Evolutionary conservation across 2,329 filamentous ascomycete species (phyloP).

Genomic region (Aphanoascus verrucosus): DNA sequence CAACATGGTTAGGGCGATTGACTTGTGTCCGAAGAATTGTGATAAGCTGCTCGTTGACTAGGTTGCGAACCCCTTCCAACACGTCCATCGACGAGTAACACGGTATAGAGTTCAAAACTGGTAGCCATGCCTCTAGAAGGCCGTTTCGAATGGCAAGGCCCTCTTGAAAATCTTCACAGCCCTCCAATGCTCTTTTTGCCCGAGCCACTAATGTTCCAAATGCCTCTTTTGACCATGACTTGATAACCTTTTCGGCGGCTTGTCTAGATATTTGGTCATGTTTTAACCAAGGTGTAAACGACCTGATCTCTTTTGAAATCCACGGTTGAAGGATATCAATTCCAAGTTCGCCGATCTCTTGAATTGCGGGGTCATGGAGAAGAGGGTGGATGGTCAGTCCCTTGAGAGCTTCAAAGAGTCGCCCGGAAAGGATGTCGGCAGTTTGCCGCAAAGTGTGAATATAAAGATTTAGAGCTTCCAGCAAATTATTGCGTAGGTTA

Average conservation of each 20-base stretch:
- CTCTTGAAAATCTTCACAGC: conserved; percentile 54
- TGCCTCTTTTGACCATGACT: conserved; percentile 53
- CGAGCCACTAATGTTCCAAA: conserved; percentile 52
- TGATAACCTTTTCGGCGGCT: conserved; percentile 51
- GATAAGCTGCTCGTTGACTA: conserved; percentile 58
- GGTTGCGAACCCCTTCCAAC: conserved; percentile 55
- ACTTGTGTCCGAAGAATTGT: conserved; percentile 54
- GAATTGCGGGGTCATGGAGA: conserved; percentile 59
- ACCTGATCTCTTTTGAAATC: conserved; percentile 71
- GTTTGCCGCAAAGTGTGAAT: conserved; percentile 67
- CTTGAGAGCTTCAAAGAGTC: conserved; percentile 57
- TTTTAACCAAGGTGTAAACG: conserved; percentile 78
- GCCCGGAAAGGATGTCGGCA: conserved; percentile 61
- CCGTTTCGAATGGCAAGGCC: conserved; percentile 60
- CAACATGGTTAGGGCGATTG: conserved; percentile 53
- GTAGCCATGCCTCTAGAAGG: conserved; percentile 65
- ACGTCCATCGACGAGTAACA: conserved; percentile 47
- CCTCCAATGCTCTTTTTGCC: conserved; percentile 49
- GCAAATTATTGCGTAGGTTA: conserved; percentile 41
- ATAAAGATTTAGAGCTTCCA: conserved; percentile 60
- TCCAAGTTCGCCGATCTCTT: conserved; percentile 56
- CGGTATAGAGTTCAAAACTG: conserved; percentile 52
- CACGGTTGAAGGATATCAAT: conserved; percentile 68
- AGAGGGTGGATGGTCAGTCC: conserved; percentile 60
- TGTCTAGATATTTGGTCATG: conserved; percentile 61